Evolutionary conservation across 768 basidiomycete genomes (phyloP).

Genomic region (Russula brevipes): DNA sequence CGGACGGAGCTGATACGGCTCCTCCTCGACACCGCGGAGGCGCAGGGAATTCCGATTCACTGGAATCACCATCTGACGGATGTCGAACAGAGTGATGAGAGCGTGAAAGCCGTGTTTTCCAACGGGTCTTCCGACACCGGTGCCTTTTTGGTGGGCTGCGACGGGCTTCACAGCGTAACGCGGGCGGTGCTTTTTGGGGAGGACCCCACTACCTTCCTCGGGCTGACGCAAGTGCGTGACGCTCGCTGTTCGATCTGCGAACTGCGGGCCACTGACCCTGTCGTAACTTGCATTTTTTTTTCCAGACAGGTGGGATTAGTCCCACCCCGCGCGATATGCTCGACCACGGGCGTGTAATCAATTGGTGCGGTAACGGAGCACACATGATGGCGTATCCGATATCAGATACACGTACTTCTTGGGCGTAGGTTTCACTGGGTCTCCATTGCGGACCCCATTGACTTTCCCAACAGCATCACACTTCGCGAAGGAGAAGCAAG

Average conservation of each 20-base stretch:
- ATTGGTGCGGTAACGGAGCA: slow-evolving; percentile 36
- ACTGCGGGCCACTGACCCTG: neutral
- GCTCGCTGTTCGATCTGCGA: neutral
- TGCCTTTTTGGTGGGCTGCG: slow-evolving; percentile 41
- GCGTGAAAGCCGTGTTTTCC: slow-evolving; percentile 34
- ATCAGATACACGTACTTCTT: slow-evolving; percentile 31
- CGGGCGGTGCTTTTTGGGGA: slow-evolving; percentile 37
- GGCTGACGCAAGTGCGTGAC: slow-evolving; percentile 35
- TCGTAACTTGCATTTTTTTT: neutral
- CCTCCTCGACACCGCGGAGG: slow-evolving; percentile 32
- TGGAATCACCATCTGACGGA: slow-evolving; percentile 34
- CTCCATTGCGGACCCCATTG: neutral
- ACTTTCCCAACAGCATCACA: slow-evolving; percentile 30
- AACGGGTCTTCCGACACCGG: slow-evolving; percentile 36
- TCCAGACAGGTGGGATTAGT: slow-evolving; percentile 36
- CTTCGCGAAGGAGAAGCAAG: slow-evolving; percentile 36
- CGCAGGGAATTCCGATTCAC: slow-evolving; percentile 33
- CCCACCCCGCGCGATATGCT: slow-evolving; percentile 25
- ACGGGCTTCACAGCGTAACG: slow-evolving; percentile 42
- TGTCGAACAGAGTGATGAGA: slow-evolving; percentile 31
- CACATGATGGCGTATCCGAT: slow-evolving; percentile 39
- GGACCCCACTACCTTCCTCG: slow-evolving; percentile 36
- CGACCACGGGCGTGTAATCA: slow-evolving; percentile 29
- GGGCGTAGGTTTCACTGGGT: slow-evolving; percentile 34
- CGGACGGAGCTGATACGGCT: slow-evolving; percentile 32